These are phyloP conservation scores for Omphalotus guepiniiformis DNA, from an alignment of 768 basidiomycete genomes.

Conservation along the genomic window DNA sequence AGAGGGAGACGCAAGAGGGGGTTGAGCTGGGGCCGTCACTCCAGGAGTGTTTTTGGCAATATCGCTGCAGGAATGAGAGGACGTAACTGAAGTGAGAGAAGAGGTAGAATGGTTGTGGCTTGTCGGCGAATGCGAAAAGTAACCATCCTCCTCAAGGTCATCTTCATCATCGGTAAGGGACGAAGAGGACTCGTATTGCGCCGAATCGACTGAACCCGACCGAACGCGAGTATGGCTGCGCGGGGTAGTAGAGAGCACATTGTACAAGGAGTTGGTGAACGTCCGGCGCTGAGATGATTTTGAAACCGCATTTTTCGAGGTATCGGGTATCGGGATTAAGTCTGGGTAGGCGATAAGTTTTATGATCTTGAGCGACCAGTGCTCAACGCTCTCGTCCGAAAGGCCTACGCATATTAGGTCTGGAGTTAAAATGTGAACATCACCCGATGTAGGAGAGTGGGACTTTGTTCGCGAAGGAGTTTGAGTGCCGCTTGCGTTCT, in stretches of 20 bases:
- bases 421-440: slow-evolving; percentile 61
- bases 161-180: slow-evolving; percentile 17
- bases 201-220: slow-evolving; percentile 4
- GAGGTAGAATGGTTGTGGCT: slow-evolving; percentile 28
- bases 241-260: not conserved
- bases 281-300: not conserved
- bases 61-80: slow-evolving; percentile 42
- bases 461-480: slow-evolving; percentile 29
- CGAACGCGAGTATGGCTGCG: slow-evolving; percentile 1
- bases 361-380: slow-evolving; percentile 74
- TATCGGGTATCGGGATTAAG: slow-evolving; percentile 41
- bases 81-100: slow-evolving; percentile 26
- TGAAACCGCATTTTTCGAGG: not conserved
- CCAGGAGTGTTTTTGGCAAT: slow-evolving; percentile 22
- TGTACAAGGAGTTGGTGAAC: not conserved
- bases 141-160: slow-evolving; percentile 48
- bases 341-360: slow-evolving; percentile 77
- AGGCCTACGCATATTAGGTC: slow-evolving; percentile 77
- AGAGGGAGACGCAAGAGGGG: slow-evolving; percentile 22
- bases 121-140: slow-evolving; percentile 56
- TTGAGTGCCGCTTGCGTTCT: slow-evolving; percentile 7
- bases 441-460: slow-evolving; percentile 50
- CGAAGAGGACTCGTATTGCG: slow-evolving; percentile 3
- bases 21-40: slow-evolving; percentile 5
- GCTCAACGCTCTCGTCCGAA: slow-evolving; percentile 60